Conservation (phyloP, 2,329 filamentous ascomycete species). For the Penicillium sp. region DNA sequence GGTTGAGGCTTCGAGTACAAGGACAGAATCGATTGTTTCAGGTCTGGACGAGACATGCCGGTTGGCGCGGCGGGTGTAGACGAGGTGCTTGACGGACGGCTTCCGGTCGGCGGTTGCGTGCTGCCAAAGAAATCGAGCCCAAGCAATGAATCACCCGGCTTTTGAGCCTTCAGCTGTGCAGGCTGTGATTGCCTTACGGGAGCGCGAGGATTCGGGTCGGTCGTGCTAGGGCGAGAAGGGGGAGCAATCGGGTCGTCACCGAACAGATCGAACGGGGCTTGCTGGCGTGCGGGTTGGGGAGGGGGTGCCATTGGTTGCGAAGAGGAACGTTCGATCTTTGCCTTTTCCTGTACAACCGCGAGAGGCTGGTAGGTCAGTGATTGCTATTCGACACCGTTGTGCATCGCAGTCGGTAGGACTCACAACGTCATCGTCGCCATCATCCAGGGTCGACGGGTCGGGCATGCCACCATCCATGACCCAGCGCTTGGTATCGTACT, state of each 20-base stretch:
- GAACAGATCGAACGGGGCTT: constrained; percentile 72
- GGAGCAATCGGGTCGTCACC: constrained; percentile 66
- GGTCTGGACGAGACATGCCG: constrained; percentile 76
- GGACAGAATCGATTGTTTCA: constrained; percentile 96
- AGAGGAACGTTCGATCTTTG: constrained; percentile 61
- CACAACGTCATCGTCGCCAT: constrained; percentile 79
- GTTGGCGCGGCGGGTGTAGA: constrained; percentile 57
- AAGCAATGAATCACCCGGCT: constrained; percentile 78
- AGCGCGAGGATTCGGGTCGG: constrained; percentile 64
- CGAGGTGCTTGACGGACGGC: constrained; percentile 76
- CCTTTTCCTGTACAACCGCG: constrained; percentile 68
- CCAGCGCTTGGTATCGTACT: constrained; percentile 98
- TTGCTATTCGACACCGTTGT: constrained; percentile 3
- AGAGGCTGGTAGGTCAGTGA: constrained; percentile 52
- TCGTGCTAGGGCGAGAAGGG: constrained; percentile 67
- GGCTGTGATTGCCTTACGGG: constrained; percentile 65
- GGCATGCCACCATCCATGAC: constrained; percentile 97
- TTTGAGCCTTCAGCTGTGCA: constrained; percentile 56
- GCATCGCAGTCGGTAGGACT: constrained; percentile 38
- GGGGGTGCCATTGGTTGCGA: constrained; percentile 51
- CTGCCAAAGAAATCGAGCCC: constrained; percentile 90
- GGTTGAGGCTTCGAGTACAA: constrained; percentile 84
- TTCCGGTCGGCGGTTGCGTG: constrained; percentile 64
- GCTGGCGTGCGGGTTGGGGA: constrained; percentile 46
- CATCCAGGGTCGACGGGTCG: constrained; percentile 84